Percentiles rank a stretch among this genome's conserved stretches.
Evolutionary conservation across 257 asterid species (phyloP).

Genomic region (Nicotiana noctiflora): DNA sequence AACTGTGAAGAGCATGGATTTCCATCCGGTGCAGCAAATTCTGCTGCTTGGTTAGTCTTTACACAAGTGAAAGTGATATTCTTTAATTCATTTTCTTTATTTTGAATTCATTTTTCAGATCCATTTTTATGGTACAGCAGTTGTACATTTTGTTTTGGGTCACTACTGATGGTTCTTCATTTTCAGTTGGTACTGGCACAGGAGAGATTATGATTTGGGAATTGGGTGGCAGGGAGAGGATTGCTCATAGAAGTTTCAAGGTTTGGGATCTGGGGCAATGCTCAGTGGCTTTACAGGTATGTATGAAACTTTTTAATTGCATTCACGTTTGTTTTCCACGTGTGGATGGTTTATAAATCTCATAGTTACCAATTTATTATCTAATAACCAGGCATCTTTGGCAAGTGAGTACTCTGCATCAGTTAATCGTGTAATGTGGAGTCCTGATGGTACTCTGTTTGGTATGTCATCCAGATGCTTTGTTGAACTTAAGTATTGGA

Average conservation of each 20-base stretch:
- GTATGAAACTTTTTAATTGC: background rate
- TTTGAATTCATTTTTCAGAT: background rate
- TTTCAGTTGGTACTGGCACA: conserved; percentile 50
- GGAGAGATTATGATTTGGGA: conserved; percentile 65
- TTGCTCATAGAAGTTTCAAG: conserved; percentile 46
- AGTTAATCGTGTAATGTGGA: conserved; percentile 54
- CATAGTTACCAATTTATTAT: background rate
- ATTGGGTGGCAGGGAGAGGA: conserved; percentile 41
- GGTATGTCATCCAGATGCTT: conserved; percentile 27
- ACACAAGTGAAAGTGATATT: background rate
- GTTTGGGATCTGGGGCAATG: conserved; percentile 58
- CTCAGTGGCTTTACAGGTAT: conserved; percentile 55
- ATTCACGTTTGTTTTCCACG: background rate
- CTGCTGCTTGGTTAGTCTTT: conserved; percentile 45
- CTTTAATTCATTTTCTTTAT: background rate
- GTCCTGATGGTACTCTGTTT: conserved; percentile 53
- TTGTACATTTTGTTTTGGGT: background rate
- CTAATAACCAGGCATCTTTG: conserved; percentile 36
- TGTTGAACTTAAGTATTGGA: background rate
- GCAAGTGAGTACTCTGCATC: conserved; percentile 47
- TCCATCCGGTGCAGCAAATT: conserved; percentile 51
- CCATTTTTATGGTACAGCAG: background rate
- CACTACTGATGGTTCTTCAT: conserved; percentile 3
- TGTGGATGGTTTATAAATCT: background rate
- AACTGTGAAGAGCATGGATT: conserved; percentile 56